Base-by-base conservation (phyloP, 140 eudicot genomes). In the Erigeron philadelphicus region DNA sequence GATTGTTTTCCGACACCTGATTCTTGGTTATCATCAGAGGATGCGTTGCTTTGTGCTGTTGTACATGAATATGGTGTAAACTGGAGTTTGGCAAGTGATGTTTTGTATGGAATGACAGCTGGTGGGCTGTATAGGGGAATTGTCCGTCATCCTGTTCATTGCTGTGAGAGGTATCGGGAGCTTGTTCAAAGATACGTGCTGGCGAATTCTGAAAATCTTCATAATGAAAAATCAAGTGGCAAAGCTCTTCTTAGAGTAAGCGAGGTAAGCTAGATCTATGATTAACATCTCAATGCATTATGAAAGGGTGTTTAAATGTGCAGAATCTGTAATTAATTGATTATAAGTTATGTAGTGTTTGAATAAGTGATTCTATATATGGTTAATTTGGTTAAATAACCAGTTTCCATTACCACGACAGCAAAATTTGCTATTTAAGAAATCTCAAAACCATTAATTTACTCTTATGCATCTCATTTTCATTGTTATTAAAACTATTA, bases 161-260 rank as follows among this genome's bases (percentile, higher is more conserved):
- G 99, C 74, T 89, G 95, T 76, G 99, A 94, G 84, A 85, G 99
- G 83, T 87, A 87, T 70, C 83, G 99, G 78, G 99, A 89, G 63
- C 95, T 94, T 44, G 81, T 89, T 31, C 97, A 89, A 65, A 85
- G 83, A 82, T 67, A 85, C 61, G 86, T 93, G 41, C 68, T 90
- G 44, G 78, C 99, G 6, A 43, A 70, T 46, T 79, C 64, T 0
- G 99, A 89, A 45, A 78, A 79, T 79, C 66, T 83, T 68, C 75
- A 77, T 69, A 85, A 78, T 59, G 99, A 94, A 18, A 94, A 89
- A 76, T 71, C 85, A 56, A 71, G 75, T 64, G 95, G 87, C 45
- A 94, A 94, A 78, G 86, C 86, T 55, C 89, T 83, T 67, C 84
- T 94, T 18, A 87, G 79, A 85, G 99, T 94, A 60, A 78, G 95